Evolutionary conservation across 73 alveolate species (phyloP), one percentile per base, ranked within the genome.

Genomic region (Paramecium bursaria): DNA sequence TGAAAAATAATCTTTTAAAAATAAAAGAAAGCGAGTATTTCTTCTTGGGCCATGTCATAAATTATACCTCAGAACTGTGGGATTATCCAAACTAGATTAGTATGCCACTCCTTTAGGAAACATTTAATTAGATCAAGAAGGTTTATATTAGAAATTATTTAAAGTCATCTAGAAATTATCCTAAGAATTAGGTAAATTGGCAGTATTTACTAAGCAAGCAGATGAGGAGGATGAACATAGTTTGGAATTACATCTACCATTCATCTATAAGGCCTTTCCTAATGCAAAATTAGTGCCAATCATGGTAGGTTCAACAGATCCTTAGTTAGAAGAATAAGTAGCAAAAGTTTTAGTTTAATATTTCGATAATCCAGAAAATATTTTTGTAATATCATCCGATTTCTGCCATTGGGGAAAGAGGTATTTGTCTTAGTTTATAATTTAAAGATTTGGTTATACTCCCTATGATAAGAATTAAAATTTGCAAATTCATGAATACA

Each of bases 1-100:
- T 53, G n/a, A 30, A 14, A 13, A 79, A 11, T 19, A 79, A 25
- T 39, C 46, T 35, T 2, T 19, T 22, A 26, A 42, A 35, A 51
- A n/a, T n/a, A 85, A 29, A 92, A 90, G 85, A 73, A 33, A 90
- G 46, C 80, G 98, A 79, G 98, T 96, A 21, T 95, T 96, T 77
- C 75, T 96, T 11, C 92, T 96, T 27, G 99, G 99, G 10, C 99
- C 99, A 1, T 95, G 98, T 52, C 99, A 96, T 92, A 98, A 95
- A 57, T 94, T 90, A 29, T 96, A 96, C 91, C 85, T 95, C 44
- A 89, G 87, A 2, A 97, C 96, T 13, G 90, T 97, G 74, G 99
- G 98, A 26, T 77, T 95, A 33, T 77, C 99, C 9, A 60, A 82
- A 51, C 75, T 88, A 44, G 86, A 86, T 23, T 29, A 48, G 19